A percentile compares a stretch with the other conserved stretches of the same genome.
Conservation (phyloP, 2,329 filamentous ascomycete species). For the Chalaropsis ovoidea region DNA sequence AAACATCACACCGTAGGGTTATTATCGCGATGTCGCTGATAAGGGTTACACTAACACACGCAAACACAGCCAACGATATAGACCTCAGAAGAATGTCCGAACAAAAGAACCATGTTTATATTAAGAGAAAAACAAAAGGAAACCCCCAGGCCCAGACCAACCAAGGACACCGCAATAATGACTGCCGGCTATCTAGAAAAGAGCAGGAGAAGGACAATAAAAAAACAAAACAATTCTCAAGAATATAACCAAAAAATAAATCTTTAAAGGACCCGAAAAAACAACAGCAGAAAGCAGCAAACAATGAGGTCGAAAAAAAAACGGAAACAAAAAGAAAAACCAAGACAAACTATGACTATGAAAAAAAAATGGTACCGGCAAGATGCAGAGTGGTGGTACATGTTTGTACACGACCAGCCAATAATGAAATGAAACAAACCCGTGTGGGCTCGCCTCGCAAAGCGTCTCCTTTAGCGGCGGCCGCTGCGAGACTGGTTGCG, state of each 20-base stretch:
- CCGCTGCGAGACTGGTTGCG: conserved; percentile 27
- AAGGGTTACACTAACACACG: background rate
- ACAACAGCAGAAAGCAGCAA: background rate
- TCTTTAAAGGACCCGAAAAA: background rate
- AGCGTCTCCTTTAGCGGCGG: background rate
- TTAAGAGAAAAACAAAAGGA: background rate
- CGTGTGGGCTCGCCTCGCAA: background rate
- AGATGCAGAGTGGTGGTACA: background rate
- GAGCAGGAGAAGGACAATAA: background rate
- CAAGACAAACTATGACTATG: conserved; percentile 7
- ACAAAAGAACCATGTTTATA: background rate
- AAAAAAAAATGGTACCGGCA: conserved; percentile 6
- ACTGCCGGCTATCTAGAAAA: conserved; percentile 4
- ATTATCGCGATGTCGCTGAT: background rate
- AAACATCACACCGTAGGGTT: background rate
- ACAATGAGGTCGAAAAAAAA: background rate
- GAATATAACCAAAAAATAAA: conserved; percentile 12
- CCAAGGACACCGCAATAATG: background rate
- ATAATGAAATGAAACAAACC: conserved; percentile 10
- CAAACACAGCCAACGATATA: background rate
- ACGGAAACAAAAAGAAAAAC: background rate
- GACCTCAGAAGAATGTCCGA: background rate
- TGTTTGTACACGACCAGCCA: background rate
- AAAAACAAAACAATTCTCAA: background rate
- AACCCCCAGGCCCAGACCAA: background rate